A percentile compares a stretch with the other conserved stretches of the same genome.
Conservation (phyloP, 495 filamentous ascomycete species). For the Monascus purpureus region DNA sequence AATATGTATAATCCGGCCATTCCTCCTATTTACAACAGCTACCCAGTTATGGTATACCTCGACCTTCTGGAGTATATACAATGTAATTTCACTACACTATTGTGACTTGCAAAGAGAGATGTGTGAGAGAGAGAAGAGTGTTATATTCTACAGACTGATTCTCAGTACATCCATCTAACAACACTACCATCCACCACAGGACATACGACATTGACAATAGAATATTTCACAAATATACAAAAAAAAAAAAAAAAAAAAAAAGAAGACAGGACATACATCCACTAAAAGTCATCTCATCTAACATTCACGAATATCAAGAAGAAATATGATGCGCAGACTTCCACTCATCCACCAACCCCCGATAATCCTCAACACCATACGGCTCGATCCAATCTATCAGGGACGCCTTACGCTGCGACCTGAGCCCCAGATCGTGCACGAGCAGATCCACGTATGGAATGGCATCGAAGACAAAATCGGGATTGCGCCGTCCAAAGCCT, state of each 20-base stretch:
- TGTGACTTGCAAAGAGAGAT: too few relatives aligned
- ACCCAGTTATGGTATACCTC: too few relatives aligned
- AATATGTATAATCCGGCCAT: too few relatives aligned
- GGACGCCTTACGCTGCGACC: constrained; percentile 24
- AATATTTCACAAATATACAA: background rate
- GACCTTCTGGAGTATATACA: too few relatives aligned
- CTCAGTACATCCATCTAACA: too few relatives aligned
- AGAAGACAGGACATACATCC: background rate
- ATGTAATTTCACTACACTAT: too few relatives aligned
- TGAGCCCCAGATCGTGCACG: constrained; percentile 49
- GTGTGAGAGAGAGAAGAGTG: too few relatives aligned
- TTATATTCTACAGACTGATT: too few relatives aligned
- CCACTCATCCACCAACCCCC: constrained; percentile 45
- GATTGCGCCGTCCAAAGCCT: constrained; percentile 47
- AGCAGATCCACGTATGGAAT: constrained; percentile 67
- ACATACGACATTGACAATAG: background rate
- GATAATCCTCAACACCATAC: constrained; percentile 48
- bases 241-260: background rate
- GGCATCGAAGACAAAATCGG: constrained; percentile 63
- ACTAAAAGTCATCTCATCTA: background rate
- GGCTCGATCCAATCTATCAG: constrained; percentile 36
- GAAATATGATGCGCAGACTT: too few relatives aligned
- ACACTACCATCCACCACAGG: background rate
- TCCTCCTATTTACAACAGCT: too few relatives aligned
- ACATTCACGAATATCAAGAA: too few relatives aligned